A percentile compares a stretch with the other conserved stretches of the same genome.
Conservation (phyloP, 495 filamentous ascomycete genomes). For the Staphylotrichum tortipilum region DNA sequence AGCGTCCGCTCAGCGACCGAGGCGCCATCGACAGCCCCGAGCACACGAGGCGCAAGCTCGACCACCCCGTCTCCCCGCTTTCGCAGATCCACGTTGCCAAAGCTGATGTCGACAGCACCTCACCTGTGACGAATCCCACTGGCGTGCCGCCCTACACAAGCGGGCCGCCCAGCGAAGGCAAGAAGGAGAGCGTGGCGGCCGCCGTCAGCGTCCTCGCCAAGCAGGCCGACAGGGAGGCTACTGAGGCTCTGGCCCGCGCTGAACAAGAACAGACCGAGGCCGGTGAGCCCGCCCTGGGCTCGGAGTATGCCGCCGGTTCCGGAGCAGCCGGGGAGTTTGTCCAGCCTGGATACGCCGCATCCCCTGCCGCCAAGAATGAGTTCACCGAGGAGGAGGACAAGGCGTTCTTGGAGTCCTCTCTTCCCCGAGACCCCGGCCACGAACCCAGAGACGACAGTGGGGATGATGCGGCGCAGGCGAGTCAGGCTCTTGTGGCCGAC, state of each 20-base stretch:
- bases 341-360: slow-evolving; percentile 35
- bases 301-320: slow-evolving; percentile 34
- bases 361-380: slow-evolving; percentile 47
- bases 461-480: slow-evolving; percentile 43
- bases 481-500: slow-evolving; percentile 48
- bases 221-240: slow-evolving; percentile 59
- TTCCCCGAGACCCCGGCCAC: slow-evolving; percentile 46
- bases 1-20: slow-evolving; percentile 31
- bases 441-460: slow-evolving; percentile 49
- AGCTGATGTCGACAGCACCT: slow-evolving; percentile 1
- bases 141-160: slow-evolving; percentile 3
- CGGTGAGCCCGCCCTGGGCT: slow-evolving; percentile 36
- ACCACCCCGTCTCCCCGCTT: slow-evolving; percentile 30
- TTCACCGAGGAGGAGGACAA: slow-evolving; percentile 47
- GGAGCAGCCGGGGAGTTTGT: slow-evolving; percentile 39
- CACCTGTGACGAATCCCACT: slow-evolving; percentile 13
- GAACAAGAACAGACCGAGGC: slow-evolving; percentile 40
- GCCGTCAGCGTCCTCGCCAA: slow-evolving; percentile 61
- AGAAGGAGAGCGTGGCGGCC: slow-evolving; percentile 60
- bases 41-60: slow-evolving; percentile 36
- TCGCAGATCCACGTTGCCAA: slow-evolving; percentile 12
- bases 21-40: slow-evolving; percentile 34
- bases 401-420: slow-evolving; percentile 40
- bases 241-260: slow-evolving; percentile 54
- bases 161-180: slow-evolving; percentile 21